A percentile compares a stretch with the other conserved stretches of the same genome.
Conservation (phyloP, 768 basidiomycete genomes). For the Leucocoprinus birnbaumii region DNA sequence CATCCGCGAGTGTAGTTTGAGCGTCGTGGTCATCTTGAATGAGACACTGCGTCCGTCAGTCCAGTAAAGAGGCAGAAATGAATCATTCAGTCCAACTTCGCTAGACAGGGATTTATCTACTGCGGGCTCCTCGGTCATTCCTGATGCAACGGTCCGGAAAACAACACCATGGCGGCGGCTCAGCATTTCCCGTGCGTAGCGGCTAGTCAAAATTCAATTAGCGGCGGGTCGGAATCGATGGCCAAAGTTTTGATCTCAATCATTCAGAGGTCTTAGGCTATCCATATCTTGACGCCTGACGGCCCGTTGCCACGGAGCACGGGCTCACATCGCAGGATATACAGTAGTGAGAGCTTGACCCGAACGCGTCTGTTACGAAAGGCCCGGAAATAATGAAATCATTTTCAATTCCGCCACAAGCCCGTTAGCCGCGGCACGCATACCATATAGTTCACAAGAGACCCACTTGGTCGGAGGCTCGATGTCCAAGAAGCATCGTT, state of each 20-base stretch:
- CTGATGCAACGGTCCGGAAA: not conserved
- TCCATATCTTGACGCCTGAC: not conserved
- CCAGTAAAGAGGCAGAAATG: not conserved
- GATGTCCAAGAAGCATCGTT: not conserved
- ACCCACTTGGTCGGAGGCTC: not conserved
- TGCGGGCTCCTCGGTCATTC: not conserved
- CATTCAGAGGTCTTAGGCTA: not conserved
- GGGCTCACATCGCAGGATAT: not conserved
- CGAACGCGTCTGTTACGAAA: not conserved
- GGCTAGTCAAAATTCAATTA: not conserved
- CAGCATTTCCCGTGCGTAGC: not conserved
- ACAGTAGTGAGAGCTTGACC: conserved; percentile 1
- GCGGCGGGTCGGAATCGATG: not conserved
- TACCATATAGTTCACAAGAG: not conserved
- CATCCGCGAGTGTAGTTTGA: not conserved
- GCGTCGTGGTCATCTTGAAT: not conserved
- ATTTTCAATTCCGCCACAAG: conserved; percentile 3
- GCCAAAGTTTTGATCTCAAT: not conserved
- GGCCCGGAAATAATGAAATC: conserved; percentile 5
- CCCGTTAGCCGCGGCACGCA: conserved; percentile 7
- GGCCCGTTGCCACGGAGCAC: conserved; percentile 7
- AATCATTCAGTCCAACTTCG: not conserved
- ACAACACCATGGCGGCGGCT: not conserved
- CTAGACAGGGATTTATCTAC: not conserved
- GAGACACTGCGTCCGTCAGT: not conserved